Conservation (phyloP, 306 rosid species). For the Gastrolobium villosum region DNA sequence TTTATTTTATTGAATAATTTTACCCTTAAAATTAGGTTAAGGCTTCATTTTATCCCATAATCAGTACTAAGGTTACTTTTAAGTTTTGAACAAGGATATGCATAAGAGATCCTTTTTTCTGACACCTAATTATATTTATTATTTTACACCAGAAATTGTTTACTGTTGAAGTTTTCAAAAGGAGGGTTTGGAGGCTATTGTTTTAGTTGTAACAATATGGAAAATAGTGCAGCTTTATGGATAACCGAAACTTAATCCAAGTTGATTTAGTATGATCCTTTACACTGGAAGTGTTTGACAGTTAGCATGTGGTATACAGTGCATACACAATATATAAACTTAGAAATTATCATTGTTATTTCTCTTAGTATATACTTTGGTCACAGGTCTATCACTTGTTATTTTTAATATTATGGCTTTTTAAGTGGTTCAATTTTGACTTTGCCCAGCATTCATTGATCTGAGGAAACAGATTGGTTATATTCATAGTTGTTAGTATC, state of each 20-base stretch:
- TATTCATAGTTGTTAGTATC: no score
- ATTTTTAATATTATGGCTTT: background rate
- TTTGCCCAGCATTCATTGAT: background rate
- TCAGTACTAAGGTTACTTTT: background rate
- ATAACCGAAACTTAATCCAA: constrained; percentile 7
- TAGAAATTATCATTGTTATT: no score
- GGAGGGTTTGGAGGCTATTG: constrained; percentile 3
- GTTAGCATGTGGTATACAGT: background rate
- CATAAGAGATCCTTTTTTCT: background rate
- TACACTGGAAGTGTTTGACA: constrained; percentile 18
- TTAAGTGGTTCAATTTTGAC: background rate
- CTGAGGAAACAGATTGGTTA: background rate
- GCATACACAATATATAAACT: no score
- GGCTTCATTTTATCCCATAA: background rate
- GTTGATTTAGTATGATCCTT: constrained; percentile 14
- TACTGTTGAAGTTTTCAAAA: background rate
- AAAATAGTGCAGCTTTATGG: background rate
- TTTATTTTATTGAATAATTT: background rate
- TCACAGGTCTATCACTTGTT: background rate
- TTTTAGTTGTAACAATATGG: background rate
- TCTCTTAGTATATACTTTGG: background rate
- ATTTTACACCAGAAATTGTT: background rate
- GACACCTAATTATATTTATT: background rate
- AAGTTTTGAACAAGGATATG: background rate
- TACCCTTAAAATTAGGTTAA: background rate